Evolutionary conservation across 345 rosid genomes (phyloP).

Genomic region (Viola odorata): DNA sequence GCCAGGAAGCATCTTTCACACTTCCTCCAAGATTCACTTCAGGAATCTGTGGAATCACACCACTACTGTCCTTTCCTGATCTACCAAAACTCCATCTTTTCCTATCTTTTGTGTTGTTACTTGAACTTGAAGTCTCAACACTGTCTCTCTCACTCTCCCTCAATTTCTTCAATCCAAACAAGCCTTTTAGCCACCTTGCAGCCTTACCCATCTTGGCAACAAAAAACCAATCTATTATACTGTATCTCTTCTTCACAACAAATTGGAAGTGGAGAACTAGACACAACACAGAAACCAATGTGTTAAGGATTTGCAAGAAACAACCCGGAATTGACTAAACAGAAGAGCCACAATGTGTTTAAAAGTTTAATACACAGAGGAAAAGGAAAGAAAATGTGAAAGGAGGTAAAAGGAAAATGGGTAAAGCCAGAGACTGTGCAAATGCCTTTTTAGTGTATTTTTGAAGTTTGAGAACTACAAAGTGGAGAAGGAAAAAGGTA

Average conservation of each 20-base stretch:
- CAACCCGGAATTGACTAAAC: not conserved
- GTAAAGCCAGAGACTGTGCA: not conserved
- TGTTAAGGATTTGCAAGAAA: not conserved
- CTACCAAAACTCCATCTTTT: slow-evolving; percentile 48
- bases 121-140: slow-evolving; percentile 22
- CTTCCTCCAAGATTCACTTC: slow-evolving; percentile 11
- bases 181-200: slow-evolving; percentile 63
- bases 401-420: slow-evolving; percentile 6
- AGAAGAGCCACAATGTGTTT: not conserved
- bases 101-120: slow-evolving; percentile 33
- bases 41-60: slow-evolving; percentile 5
- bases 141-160: slow-evolving; percentile 20
- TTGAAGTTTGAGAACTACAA: slow-evolving; percentile 8
- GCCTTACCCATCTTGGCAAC: slow-evolving; percentile 52
- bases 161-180: slow-evolving; percentile 56
- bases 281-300: not conserved
- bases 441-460: slow-evolving; percentile 4
- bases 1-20: slow-evolving; percentile 20
- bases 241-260: no score
- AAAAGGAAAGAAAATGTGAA: slow-evolving; percentile 7
- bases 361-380: slow-evolving; percentile 16
- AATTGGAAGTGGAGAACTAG: no score
- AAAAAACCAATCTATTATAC: no score
- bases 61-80: slow-evolving; percentile 16
- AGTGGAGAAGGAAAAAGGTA: not conserved